A percentile compares a stretch with the other conserved stretches of the same genome.
Conservation (phyloP, 139 green algal genomes). For the Raphidocelis subcapitata region DNA sequence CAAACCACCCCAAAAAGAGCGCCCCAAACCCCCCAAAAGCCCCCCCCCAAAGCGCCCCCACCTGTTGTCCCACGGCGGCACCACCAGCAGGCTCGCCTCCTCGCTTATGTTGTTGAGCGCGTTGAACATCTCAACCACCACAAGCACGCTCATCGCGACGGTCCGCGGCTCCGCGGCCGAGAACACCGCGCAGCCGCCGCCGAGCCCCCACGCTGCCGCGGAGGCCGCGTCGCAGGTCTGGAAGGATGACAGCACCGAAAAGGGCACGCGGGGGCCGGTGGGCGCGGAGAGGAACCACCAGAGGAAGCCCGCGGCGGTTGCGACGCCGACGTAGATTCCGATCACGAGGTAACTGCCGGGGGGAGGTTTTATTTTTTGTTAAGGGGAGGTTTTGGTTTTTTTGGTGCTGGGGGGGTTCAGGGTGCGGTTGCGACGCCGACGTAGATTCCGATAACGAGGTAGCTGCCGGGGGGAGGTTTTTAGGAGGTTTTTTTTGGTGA, state of each 20-base stretch:
- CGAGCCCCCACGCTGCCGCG: not conserved
- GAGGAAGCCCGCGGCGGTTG: conserved; percentile 84
- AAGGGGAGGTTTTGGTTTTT: not conserved
- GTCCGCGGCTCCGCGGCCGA: conserved; percentile 65
- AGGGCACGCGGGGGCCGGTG: conserved; percentile 16
- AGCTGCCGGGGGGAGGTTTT: conserved; percentile 40
- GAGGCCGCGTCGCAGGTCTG: conserved; percentile 34
- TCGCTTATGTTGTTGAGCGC: conserved; percentile 92
- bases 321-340: conserved; percentile 87
- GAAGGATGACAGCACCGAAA: conserved; percentile 43
- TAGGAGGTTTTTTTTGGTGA: no score
- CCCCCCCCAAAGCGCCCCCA: no score
- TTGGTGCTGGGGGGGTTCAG: conserved; percentile 10
- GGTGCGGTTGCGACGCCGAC: conserved; percentile 76
- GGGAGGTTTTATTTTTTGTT: no score
- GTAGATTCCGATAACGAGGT: conserved; percentile 82
- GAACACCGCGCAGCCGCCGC: conserved; percentile 77
- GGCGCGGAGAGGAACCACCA: conserved; percentile 88
- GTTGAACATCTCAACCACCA: conserved; percentile 98
- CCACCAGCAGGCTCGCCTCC: conserved; percentile 68
- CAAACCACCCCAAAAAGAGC: no score
- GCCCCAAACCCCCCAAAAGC: no score
- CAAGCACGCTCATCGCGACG: conserved; percentile 87
- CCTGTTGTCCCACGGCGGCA: conserved; percentile 86
- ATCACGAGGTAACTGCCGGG: conserved; percentile 66